phyloP scores from a whole-genome alignment of 495 filamentous ascomycete species.

The Podospora pseudopauciseta region DNA sequence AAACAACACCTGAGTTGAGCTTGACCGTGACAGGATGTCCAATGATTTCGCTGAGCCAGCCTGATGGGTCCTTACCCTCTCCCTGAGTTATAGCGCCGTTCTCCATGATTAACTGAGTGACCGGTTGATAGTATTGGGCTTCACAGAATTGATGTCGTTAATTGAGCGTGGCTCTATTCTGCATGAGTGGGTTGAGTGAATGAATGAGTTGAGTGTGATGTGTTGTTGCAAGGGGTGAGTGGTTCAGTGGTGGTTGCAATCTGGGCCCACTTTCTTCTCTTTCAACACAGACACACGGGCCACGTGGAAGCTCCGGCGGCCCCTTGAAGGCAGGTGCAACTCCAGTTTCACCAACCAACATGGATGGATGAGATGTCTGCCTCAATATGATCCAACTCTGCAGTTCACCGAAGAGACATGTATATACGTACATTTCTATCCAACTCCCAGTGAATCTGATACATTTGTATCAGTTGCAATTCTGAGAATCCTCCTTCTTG shows the following conservation, averaged over 20 bases:
- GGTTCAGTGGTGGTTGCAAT: background rate
- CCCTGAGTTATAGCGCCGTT: conserved; percentile 58
- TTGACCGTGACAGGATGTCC: conserved; percentile 90
- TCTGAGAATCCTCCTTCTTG: too few relatives aligned
- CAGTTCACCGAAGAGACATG: background rate
- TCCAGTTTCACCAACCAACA: background rate
- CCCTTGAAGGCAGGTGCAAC: background rate
- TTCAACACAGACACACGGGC: background rate
- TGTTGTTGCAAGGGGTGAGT: background rate
- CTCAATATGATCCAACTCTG: background rate
- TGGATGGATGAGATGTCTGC: background rate
- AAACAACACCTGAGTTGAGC: conserved; percentile 91
- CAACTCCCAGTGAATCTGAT: background rate
- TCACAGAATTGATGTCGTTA: background rate
- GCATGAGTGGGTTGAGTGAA: background rate
- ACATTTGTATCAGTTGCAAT: background rate
- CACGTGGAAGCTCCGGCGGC: background rate
- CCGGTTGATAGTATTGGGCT: background rate
- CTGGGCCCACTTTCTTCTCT: background rate
- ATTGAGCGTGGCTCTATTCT: background rate
- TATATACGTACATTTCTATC: background rate
- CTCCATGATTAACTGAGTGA: conserved; percentile 54
- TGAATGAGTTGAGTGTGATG: background rate
- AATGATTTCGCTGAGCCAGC: conserved; percentile 88
- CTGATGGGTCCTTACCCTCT: conserved; percentile 83